Evolutionary conservation across 116 monocot genomes (phyloP), one percentile per base, ranked within the genome.

Genomic region (Posidonia oceanica): DNA sequence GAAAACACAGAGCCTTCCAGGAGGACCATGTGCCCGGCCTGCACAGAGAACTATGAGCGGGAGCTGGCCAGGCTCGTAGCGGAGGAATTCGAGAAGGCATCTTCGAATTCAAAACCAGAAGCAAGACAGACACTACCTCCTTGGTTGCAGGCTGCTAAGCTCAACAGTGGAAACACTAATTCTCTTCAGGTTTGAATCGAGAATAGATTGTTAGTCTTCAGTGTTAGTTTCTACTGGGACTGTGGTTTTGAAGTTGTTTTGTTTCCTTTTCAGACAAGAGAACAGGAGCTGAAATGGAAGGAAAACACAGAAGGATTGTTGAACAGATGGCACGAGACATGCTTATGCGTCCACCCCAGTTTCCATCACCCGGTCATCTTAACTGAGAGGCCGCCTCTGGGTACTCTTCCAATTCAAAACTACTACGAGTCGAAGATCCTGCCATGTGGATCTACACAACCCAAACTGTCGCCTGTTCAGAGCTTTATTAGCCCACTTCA

Each of bases 11-110:
- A 53, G 37, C 20, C 75, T 4, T 6, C 52, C 48, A 53, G 57
- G 20, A 52, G 61, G 37, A 72, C 67, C 38, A 78, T 93, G 68
- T 93, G 93, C 74, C 59, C 73, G 0, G 44, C 67, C 12, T 98
- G 98, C 81, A 87, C 36, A 38, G 81, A 80, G 22, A 80, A 68
- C 61, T 92, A 87, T 54, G 86, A 93, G 74, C 81, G 68, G 2
- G 93, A 98, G 76, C 79, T 89, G 3, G 79, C 77, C 42, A 84
- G 76, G 76, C 83, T 93, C 14, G 81, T 79, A 4, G 84, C 86
- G 0, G 59, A 80, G 72, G 82, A 86, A 57, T 78, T 72, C 60
- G 83, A 88, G 70, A 84, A 80, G 61, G 73, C 79, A 3, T 79
- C 88, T 29, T 54, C 79, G 14, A 64, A 78, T 66, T 76, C 71